Conservation (phyloP, 2,329 filamentous ascomycete species). For the Nemania bipapillata region DNA sequence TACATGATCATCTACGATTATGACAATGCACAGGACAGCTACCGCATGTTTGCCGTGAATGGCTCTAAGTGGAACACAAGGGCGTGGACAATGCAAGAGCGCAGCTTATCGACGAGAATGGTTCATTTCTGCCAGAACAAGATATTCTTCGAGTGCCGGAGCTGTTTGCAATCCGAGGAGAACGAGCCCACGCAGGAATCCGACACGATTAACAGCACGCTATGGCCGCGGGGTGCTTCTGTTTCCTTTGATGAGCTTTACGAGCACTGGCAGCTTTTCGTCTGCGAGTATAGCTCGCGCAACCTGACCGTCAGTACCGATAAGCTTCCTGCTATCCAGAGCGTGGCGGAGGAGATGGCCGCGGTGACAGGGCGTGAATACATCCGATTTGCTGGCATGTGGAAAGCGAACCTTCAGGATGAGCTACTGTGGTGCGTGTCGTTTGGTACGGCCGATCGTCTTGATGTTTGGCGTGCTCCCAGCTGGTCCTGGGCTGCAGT, state of each 20-base stretch:
- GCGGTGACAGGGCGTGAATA: conserved; percentile 26
- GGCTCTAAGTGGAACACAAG: conserved; percentile 39
- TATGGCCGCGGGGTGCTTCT: conserved; percentile 31
- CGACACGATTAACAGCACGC: conserved; percentile 21
- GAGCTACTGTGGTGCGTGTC: conserved; percentile 34
- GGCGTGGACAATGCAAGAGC: conserved; percentile 41
- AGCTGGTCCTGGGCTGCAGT: conserved; percentile 41
- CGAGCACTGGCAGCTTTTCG: conserved; percentile 33
- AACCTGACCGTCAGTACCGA: conserved; percentile 30
- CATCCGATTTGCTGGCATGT: conserved; percentile 37
- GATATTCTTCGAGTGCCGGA: conserved; percentile 39
- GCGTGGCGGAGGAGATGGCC: conserved; percentile 36
- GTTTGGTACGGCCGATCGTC: conserved; percentile 14
- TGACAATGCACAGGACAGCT: conserved; percentile 21
- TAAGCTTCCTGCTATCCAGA: conserved; percentile 39
- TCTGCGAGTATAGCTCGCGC: conserved; percentile 32
- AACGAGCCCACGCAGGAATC: conserved; percentile 36
- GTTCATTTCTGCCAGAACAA: conserved; percentile 40
- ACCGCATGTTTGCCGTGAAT: conserved; percentile 31
- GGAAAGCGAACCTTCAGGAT: conserved; percentile 25
- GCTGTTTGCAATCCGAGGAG: conserved; percentile 34
- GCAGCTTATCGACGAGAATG: conserved; percentile 37
- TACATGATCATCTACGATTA: conserved; percentile 31
- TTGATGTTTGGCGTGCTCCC: conserved; percentile 33
- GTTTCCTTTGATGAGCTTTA: conserved; percentile 17